Conservation (phyloP, 208 protist species). For the Leishmania martiniquensis region DNA sequence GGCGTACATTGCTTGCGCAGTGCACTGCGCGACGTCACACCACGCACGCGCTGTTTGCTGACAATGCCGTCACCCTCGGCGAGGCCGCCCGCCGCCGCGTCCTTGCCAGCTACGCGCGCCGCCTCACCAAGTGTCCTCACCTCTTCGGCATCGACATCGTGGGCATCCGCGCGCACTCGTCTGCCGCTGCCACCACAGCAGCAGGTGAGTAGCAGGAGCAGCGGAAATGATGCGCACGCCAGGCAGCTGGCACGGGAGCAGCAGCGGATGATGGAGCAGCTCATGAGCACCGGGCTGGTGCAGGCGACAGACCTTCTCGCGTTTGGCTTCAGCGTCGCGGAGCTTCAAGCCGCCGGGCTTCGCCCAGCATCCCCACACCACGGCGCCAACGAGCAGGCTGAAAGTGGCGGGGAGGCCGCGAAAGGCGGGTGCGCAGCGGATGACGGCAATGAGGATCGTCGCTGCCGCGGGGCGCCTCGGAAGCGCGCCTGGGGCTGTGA, state of each 20-base stretch:
- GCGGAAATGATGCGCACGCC: background rate
- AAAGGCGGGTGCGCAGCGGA: background rate
- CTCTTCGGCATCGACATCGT: background rate
- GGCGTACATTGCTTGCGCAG: background rate
- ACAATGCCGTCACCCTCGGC: background rate
- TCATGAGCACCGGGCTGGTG: slow-evolving; percentile 32
- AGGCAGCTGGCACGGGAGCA: slow-evolving; percentile 16
- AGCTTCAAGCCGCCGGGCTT: slow-evolving; percentile 22
- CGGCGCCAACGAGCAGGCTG: background rate
- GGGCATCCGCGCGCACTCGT: background rate
- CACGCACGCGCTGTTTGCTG: background rate
- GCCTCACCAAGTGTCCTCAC: background rate
- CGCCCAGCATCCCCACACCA: background rate
- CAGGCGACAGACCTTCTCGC: slow-evolving; percentile 30
- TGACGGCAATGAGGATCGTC: background rate
- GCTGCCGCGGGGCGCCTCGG: background rate
- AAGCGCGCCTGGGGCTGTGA: slow-evolving; percentile 9
- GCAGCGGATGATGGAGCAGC: slow-evolving; percentile 38
- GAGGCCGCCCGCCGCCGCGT: background rate
- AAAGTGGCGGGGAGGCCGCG: background rate
- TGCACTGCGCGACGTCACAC: background rate
- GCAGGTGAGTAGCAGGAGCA: background rate
- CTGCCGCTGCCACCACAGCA: background rate
- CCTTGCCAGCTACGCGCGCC: background rate
- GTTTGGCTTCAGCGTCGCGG: slow-evolving; percentile 38